These are phyloP conservation scores for Chrysosphaeria jannelii DNA, from an alignment of 2,329 filamentous ascomycete species.

Conservation along the genomic window DNA sequence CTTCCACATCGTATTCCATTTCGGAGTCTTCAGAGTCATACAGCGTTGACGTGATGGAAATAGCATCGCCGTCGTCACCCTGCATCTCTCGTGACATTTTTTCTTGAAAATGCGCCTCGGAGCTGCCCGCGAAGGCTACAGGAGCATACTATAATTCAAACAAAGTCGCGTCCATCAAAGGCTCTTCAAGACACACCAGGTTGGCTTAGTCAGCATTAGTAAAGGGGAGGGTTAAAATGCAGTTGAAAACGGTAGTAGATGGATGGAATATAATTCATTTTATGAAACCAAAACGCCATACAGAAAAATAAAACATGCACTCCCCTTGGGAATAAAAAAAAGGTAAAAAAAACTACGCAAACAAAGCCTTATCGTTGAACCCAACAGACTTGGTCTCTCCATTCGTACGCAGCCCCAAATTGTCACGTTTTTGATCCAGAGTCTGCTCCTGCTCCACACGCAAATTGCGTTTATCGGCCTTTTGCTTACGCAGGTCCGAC, in stretches of 20 bases:
- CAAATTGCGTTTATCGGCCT: constrained; percentile 48
- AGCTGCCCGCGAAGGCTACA: too few species aligned
- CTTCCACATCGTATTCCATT: constrained; percentile 22
- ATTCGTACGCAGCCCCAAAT: constrained; percentile 41
- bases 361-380: constrained; percentile 48
- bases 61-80: constrained; percentile 17
- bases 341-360: constrained; percentile 21
- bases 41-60: constrained; percentile 25
- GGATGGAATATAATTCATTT: too few species aligned
- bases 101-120: too few species aligned
- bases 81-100: too few species aligned
- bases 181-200: too few species aligned
- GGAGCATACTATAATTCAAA: too few species aligned
- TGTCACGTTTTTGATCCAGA: constrained; percentile 40
- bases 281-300: constrained; percentile 1
- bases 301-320: too few species aligned
- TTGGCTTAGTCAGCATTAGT: too few species aligned
- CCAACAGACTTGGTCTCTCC: constrained; percentile 28
- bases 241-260: too few species aligned
- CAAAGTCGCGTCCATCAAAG: too few species aligned
- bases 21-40: constrained; percentile 9
- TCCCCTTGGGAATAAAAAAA: constrained; percentile 1
- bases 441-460: constrained; percentile 47
- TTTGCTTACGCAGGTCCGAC: constrained; percentile 44
- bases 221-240: too few species aligned